phyloP scores from a whole-genome alignment of 768 basidiomycete genomes.

The Pleurotus sapidus region DNA sequence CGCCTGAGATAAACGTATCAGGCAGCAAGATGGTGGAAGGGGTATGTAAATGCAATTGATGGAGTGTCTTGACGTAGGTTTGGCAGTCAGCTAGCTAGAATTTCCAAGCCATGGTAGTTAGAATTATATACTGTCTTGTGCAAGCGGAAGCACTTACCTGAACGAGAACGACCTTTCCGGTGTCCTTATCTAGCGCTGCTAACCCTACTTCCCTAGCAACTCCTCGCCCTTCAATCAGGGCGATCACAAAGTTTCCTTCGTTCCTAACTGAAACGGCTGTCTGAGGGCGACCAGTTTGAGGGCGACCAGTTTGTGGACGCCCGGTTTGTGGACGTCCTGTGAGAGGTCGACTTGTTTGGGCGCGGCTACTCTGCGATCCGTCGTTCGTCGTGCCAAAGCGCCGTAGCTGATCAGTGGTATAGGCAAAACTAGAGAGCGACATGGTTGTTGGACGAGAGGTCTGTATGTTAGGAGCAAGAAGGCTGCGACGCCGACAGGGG shows the following conservation, averaged over 20 bases:
- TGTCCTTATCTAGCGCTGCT: constrained; percentile 80
- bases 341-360: constrained; percentile 3
- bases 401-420: too few relatives aligned
- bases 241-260: constrained; percentile 63
- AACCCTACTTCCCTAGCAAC: constrained; percentile 84
- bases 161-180: constrained; percentile 70
- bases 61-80: constrained; percentile 85
- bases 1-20: constrained; percentile 69
- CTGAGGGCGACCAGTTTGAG: constrained; percentile 60
- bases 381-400: too few relatives aligned
- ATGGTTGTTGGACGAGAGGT: neutral
- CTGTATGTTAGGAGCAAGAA: neutral
- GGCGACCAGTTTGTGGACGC: constrained; percentile 55
- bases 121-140: constrained; percentile 1
- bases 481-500: neutral
- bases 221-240: constrained; percentile 75
- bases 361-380: too few relatives aligned
- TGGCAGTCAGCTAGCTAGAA: constrained; percentile 77
- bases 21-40: constrained; percentile 77
- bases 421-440: too few relatives aligned
- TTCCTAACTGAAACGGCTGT: constrained; percentile 58
- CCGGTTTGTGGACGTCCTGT: constrained; percentile 45
- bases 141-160: constrained; percentile 50
- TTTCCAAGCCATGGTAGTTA: neutral
- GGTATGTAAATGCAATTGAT: constrained; percentile 77